Evolutionary conservation across 441 rosid genomes (phyloP).

Genomic region (Erysimum cheiri): DNA sequence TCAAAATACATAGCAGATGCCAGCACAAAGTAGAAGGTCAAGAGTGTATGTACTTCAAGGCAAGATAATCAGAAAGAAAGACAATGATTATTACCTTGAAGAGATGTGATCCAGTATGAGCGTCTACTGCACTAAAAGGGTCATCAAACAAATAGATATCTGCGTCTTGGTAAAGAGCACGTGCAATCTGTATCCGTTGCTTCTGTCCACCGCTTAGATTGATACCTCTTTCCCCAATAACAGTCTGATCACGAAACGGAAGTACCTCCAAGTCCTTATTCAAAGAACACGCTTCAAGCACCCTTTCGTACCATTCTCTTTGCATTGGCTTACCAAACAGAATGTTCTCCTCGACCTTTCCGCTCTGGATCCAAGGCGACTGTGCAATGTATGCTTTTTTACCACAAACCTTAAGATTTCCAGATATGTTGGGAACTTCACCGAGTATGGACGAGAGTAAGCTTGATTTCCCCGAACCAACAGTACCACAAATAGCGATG

Average conservation of each 20-base stretch:
- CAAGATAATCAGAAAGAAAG: slow-evolving; percentile 14
- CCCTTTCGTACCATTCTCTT: slow-evolving; percentile 60
- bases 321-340: slow-evolving; percentile 80
- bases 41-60: slow-evolving; percentile 1
- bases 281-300: slow-evolving; percentile 74
- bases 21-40: background rate
- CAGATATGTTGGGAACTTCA: slow-evolving; percentile 48
- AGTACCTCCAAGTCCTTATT: slow-evolving; percentile 78
- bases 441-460: slow-evolving; percentile 56
- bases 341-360: slow-evolving; percentile 79
- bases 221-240: slow-evolving; percentile 87
- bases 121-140: slow-evolving; percentile 94
- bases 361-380: slow-evolving; percentile 95
- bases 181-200: slow-evolving; percentile 86
- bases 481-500: slow-evolving; percentile 52
- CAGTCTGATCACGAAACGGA: slow-evolving; percentile 80
- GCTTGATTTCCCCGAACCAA: slow-evolving; percentile 64
- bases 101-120: slow-evolving; percentile 88
- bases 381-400: slow-evolving; percentile 79
- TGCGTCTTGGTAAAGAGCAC: slow-evolving; percentile 84
- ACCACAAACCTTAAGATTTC: slow-evolving; percentile 53
- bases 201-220: slow-evolving; percentile 95
- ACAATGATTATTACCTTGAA: slow-evolving; percentile 56
- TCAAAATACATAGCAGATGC: slow-evolving; percentile 3
- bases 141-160: slow-evolving; percentile 86